phyloP scores from a whole-genome alignment of 2,329 filamentous ascomycete genomes.

The Aspergillus calidoustus region DNA sequence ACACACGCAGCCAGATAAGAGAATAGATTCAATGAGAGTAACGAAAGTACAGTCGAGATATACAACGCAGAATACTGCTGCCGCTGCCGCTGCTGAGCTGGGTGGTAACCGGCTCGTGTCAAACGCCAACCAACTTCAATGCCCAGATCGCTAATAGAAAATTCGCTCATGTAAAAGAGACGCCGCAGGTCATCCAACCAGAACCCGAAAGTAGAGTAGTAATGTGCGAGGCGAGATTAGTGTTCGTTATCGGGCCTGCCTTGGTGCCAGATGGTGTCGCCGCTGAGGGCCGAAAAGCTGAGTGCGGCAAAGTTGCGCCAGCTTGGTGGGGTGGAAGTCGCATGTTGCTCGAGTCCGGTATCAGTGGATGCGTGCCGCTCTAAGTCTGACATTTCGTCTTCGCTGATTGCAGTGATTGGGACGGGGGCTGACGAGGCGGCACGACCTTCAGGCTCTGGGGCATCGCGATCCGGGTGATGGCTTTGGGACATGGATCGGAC shows the following conservation, averaged over 20 bases:
- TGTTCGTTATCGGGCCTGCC: constrained; percentile 44
- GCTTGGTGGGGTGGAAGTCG: constrained; percentile 40
- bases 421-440: constrained; percentile 57
- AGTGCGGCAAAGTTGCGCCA: constrained; percentile 52
- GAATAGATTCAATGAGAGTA: constrained; percentile 6
- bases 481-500: constrained; percentile 65
- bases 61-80: neutral
- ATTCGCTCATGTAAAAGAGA: constrained; percentile 27
- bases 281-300: constrained; percentile 51
- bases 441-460: constrained; percentile 48
- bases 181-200: constrained; percentile 21
- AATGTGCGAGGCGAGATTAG: constrained; percentile 29
- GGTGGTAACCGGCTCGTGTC: neutral
- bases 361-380: constrained; percentile 46
- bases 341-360: constrained; percentile 38
- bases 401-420: constrained; percentile 46
- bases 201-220: constrained; percentile 17
- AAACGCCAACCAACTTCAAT: constrained; percentile 35
- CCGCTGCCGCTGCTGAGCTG: neutral
- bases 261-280: constrained; percentile 52
- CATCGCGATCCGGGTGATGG: constrained; percentile 32
- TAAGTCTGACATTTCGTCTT: constrained; percentile 46
- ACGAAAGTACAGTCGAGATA: constrained; percentile 4
- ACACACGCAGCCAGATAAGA: neutral
- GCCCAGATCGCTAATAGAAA: constrained; percentile 38